phyloP scores from a whole-genome alignment of 805 yeast genomes.

The Myxozyma nipponensis region DNA sequence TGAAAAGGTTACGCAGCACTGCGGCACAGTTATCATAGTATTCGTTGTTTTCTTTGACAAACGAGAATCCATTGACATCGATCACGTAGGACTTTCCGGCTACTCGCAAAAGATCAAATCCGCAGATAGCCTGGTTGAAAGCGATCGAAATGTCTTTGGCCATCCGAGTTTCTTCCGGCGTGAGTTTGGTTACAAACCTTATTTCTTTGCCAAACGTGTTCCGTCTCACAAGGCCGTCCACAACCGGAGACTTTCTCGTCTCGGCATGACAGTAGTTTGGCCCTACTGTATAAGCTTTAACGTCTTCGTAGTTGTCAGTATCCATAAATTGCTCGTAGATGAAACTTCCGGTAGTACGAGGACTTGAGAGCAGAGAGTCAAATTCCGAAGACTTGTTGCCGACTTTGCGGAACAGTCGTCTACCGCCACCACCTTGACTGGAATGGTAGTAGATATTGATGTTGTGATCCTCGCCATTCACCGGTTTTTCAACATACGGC shows the following conservation, averaged over 20 bases:
- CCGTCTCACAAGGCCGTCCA: slow-evolving; percentile 97
- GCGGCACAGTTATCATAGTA: slow-evolving; percentile 82
- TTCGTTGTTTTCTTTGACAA: slow-evolving; percentile 84
- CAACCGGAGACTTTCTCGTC: slow-evolving; percentile 96
- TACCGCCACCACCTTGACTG: slow-evolving; percentile 95
- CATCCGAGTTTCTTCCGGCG: slow-evolving; percentile 70
- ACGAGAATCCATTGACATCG: slow-evolving; percentile 97
- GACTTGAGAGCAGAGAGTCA: slow-evolving; percentile 69
- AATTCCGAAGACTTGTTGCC: slow-evolving; percentile 96
- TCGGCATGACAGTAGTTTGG: slow-evolving; percentile 91
- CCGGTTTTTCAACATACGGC: slow-evolving; percentile 98
- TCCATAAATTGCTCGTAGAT: slow-evolving; percentile 95
- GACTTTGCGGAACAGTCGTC: slow-evolving; percentile 87
- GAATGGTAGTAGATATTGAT: slow-evolving; percentile 86
- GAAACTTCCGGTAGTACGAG: slow-evolving; percentile 86
- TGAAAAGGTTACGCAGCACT: slow-evolving; percentile 70
- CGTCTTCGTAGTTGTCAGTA: slow-evolving; percentile 97
- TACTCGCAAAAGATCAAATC: slow-evolving; percentile 89
- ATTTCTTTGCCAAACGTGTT: slow-evolving; percentile 97
- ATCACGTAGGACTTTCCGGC: slow-evolving; percentile 86
- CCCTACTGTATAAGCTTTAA: slow-evolving; percentile 97
- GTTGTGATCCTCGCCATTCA: slow-evolving; percentile 98
- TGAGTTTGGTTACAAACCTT: slow-evolving; percentile 77
- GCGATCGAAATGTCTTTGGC: slow-evolving; percentile 71
- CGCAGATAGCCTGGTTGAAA: slow-evolving; percentile 93